Evolutionary conservation across 805 yeast species (phyloP).

Genomic region (Lipomyces mesembrius): DNA sequence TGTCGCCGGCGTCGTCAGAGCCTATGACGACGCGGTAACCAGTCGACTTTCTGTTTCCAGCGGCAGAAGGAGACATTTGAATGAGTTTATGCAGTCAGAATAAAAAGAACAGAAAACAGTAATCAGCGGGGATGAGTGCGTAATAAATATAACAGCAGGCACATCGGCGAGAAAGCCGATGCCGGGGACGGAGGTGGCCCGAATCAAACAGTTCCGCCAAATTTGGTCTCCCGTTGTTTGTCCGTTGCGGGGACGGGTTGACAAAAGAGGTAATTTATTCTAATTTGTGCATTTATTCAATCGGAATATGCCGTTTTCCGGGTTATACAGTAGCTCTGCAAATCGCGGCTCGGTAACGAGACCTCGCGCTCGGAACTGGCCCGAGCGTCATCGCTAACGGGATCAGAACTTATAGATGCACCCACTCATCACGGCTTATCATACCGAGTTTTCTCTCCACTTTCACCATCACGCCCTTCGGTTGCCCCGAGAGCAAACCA

Average conservation of each 20-base stretch:
- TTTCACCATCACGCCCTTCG: too few species aligned
- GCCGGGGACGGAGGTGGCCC: not conserved
- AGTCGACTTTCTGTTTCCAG: not conserved
- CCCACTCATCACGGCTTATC: too few species aligned
- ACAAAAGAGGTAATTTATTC: not conserved
- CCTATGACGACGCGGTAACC: conserved; percentile 27
- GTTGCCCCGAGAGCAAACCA: too few species aligned
- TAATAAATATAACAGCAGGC: not conserved
- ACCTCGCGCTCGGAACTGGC: too few species aligned
- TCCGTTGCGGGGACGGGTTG: not conserved
- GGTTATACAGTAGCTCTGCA: too few species aligned
- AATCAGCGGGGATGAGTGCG: not conserved
- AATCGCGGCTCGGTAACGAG: too few species aligned
- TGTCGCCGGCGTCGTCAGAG: conserved; percentile 30
- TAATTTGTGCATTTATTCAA: too few species aligned
- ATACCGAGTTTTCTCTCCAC: too few species aligned
- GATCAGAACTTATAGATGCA: too few species aligned
- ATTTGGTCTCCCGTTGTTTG: not conserved
- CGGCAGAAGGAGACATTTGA: not conserved
- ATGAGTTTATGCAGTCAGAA: not conserved
- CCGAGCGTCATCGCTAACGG: too few species aligned
- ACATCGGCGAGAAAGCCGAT: not conserved
- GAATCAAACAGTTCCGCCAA: not conserved
- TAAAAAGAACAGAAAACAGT: not conserved
- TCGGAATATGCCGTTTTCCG: too few species aligned